These are phyloP conservation scores for Apophysomyces trapeziformis DNA, from an alignment of 371 early-diverging fungal genomes.

Conservation along the genomic window DNA sequence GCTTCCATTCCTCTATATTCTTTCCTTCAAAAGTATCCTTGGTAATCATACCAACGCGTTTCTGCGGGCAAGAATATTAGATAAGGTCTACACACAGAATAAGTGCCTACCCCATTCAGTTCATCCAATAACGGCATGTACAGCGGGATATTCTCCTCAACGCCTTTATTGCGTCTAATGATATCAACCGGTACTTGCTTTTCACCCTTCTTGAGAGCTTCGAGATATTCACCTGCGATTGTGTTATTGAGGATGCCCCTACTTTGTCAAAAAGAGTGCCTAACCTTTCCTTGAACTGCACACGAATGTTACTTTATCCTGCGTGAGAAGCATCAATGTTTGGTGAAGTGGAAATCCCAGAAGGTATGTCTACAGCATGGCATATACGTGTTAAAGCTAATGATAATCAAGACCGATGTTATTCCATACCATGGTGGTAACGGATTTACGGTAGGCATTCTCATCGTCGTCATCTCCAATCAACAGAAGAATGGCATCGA, in stretches of 20 bases:
- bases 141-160: conserved; percentile 60
- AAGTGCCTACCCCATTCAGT: conserved; percentile 36
- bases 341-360: conserved; percentile 94
- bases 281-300: conserved; percentile 84
- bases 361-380: conserved; percentile 80
- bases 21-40: conserved; percentile 84
- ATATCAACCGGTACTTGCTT: conserved; percentile 75
- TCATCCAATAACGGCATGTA: conserved; percentile 61
- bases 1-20: conserved; percentile 80
- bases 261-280: neutral
- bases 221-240: conserved; percentile 38
- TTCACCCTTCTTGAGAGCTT: conserved; percentile 48
- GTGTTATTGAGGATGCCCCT: neutral
- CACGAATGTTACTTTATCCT: conserved; percentile 76
- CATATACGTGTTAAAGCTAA: neutral
- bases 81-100: neutral
- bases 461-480: conserved; percentile 70
- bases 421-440: conserved; percentile 59
- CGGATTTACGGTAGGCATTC: conserved; percentile 71
- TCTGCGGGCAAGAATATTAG: conserved; percentile 37
- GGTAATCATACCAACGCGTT: conserved; percentile 75
- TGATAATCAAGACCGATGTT: neutral
- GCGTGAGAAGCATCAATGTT: conserved; percentile 80
- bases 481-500: conserved; percentile 64
- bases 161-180: conserved; percentile 77